Percentiles rank a stretch among this genome's conserved stretches.
These are phyloP conservation scores for Piper betle DNA, from an alignment of 164 flowering plant species.

Conservation along the genomic window DNA sequence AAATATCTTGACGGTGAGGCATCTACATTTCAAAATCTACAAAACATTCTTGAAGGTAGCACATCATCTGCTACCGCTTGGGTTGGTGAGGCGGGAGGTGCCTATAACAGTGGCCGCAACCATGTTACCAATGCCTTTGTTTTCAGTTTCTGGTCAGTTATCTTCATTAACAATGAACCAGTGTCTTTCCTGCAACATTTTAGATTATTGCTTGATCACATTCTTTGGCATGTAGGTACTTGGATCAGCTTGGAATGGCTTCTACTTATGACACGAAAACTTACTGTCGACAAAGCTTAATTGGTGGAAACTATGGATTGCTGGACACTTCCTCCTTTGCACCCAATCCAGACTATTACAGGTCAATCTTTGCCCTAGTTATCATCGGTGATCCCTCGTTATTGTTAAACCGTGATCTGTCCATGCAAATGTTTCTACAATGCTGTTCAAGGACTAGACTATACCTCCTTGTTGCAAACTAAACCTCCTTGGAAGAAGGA, in stretches of 20 bases:
- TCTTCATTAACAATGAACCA: constrained; percentile 21
- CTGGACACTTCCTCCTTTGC: constrained; percentile 53
- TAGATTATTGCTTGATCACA: background rate
- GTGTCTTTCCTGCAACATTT: background rate
- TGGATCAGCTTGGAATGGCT: constrained; percentile 88
- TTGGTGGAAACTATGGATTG: constrained; percentile 85
- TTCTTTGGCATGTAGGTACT: constrained; percentile 37
- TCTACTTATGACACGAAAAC: constrained; percentile 52
- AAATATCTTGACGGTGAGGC: constrained; percentile 53
- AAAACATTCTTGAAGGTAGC: constrained; percentile 27
- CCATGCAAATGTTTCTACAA: background rate
- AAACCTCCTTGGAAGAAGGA: too few species aligned
- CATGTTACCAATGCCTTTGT: constrained; percentile 75
- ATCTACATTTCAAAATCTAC: constrained; percentile 32
- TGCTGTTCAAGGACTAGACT: background rate
- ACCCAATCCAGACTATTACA: constrained; percentile 94
- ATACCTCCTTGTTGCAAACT: too few species aligned
- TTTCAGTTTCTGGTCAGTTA: constrained; percentile 82
- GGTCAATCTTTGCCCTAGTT: constrained; percentile 19
- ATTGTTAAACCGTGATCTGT: background rate
- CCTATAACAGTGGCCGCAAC: constrained; percentile 78
- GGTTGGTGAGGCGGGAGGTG: constrained; percentile 98
- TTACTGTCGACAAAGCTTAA: constrained; percentile 72
- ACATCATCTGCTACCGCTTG: constrained; percentile 51
- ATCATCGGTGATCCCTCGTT: background rate